Evolutionary conservation across 139 green algal genomes (phyloP), one percentile per base, ranked within the genome.

Genomic region (Picochlorum sp.): DNA sequence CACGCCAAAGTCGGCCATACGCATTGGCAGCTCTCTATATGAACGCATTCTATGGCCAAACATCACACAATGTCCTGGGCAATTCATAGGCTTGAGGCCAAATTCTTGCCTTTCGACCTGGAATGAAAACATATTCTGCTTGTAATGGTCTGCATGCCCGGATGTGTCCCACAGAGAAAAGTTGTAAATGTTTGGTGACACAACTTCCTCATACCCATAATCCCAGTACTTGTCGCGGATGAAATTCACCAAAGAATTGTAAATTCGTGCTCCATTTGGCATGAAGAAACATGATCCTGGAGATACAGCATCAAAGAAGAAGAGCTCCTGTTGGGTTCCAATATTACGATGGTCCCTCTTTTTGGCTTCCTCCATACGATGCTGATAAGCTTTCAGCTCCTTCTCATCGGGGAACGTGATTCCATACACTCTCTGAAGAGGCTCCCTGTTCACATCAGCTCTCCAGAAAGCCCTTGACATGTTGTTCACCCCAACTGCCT

Each of bases 71-170:
- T 98, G 93, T 37, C 91, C 87, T 21, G 93, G 93, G 80, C 93
- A 98, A 82, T 98, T 98, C 93, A 98, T 98, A 50, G 93, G 93
- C 73, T 98, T 98, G 7, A 96, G 69, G 3, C 91, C 91, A 67
- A 87, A 97, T 79, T 97, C 84, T 62, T 82, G 67, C 83, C 95
- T 96, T 79, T 97, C 89, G 13, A 98, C 83, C 21, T 92, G 66
- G 70, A 97, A 90, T 31, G 47, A 66, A 67, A 98, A 98, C 93
- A 98, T 98, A 86, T 98, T 97, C 37, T 98, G 85, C 69, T 89
- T 88, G 82, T 98, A 98, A 80, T 98, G 93, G 45, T 85, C 91
- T 3, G 93, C 91, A 71, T 98, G 93, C 14, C 93, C 93, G 13
- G 69, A 87, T 11, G 82, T 97, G 62, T 87, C 83, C 93, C 93